phyloP scores from a whole-genome alignment of 306 rosid genomes.

The Dalbergia oliveri region DNA sequence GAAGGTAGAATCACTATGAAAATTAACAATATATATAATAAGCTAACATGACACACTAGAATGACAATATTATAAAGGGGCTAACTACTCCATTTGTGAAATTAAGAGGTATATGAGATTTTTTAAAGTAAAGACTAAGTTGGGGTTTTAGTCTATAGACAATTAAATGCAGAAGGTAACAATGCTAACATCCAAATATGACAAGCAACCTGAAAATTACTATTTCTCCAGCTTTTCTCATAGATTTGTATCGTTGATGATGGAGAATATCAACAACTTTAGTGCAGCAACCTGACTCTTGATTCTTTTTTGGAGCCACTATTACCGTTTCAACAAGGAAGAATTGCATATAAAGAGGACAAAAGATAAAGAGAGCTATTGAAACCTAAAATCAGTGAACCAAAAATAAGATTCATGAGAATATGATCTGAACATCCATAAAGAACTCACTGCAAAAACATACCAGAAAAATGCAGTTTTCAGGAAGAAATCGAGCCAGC shows the following conservation, averaged over 20 bases:
- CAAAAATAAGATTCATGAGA: slow-evolving; percentile 4
- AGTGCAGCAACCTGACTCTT: slow-evolving; percentile 51
- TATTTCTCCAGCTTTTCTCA: slow-evolving; percentile 68
- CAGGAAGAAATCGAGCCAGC: slow-evolving; percentile 69
- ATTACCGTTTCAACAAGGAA: slow-evolving; percentile 70
- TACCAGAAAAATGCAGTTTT: slow-evolving; percentile 63
- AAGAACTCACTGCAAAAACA: background rate
- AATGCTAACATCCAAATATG: background rate
- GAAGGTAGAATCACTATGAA: too few relatives aligned
- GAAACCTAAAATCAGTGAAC: slow-evolving; percentile 68
- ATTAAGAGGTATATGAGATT: too few relatives aligned
- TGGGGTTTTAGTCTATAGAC: too few relatives aligned
- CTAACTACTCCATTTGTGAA: too few relatives aligned
- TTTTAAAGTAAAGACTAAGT: too few relatives aligned
- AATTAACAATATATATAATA: too few relatives aligned
- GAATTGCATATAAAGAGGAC: slow-evolving; percentile 74
- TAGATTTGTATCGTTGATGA: slow-evolving; percentile 63
- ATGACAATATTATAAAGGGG: too few relatives aligned
- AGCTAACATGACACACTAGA: too few relatives aligned
- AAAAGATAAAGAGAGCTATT: slow-evolving; percentile 62
- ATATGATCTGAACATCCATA: slow-evolving; percentile 6
- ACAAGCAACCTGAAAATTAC: slow-evolving; percentile 65
- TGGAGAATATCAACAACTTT: slow-evolving; percentile 52
- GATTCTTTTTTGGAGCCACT: slow-evolving; percentile 45
- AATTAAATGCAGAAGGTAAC: background rate